Percentiles rank a stretch among this genome's conserved stretches.
Conservation (phyloP, 2,329 filamentous ascomycete species). For the Aureobasidium mangrovei region DNA sequence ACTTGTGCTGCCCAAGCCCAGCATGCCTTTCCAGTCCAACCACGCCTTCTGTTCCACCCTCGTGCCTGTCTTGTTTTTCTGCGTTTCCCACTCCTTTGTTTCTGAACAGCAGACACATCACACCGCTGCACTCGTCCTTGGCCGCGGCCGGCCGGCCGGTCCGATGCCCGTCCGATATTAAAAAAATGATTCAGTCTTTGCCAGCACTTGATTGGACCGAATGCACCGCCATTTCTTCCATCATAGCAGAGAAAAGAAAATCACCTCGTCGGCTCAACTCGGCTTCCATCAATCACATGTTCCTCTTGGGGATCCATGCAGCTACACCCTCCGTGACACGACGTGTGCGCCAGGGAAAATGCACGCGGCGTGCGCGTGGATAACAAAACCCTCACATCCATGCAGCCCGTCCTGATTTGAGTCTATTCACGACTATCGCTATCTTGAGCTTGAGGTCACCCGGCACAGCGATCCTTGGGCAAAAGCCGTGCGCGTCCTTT, state of each 20-base stretch:
- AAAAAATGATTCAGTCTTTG: background rate
- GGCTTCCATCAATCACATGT: too few species aligned
- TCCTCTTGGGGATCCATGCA: too few species aligned
- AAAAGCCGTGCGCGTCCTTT: background rate
- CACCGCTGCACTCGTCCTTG: background rate
- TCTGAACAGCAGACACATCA: background rate
- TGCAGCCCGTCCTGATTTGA: too few species aligned
- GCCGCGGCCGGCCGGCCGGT: background rate
- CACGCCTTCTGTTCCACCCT: background rate
- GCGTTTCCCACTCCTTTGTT: background rate
- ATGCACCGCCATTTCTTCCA: background rate
- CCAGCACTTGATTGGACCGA: background rate
- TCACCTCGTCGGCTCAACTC: too few species aligned
- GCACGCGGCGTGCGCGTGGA: too few species aligned
- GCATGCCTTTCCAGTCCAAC: too few species aligned
- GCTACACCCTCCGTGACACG: too few species aligned
- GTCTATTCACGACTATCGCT: too few species aligned
- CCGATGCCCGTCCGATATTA: background rate
- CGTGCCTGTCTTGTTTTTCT: background rate
- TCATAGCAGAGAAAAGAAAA: too few species aligned
- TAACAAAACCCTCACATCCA: too few species aligned
- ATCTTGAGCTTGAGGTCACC: background rate
- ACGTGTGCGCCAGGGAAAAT: too few species aligned
- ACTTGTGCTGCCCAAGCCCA: too few species aligned
- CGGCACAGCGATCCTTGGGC: background rate